phyloP scores from a whole-genome alignment of 2,329 filamentous ascomycete species.

The Blastomyces gilchristii region DNA sequence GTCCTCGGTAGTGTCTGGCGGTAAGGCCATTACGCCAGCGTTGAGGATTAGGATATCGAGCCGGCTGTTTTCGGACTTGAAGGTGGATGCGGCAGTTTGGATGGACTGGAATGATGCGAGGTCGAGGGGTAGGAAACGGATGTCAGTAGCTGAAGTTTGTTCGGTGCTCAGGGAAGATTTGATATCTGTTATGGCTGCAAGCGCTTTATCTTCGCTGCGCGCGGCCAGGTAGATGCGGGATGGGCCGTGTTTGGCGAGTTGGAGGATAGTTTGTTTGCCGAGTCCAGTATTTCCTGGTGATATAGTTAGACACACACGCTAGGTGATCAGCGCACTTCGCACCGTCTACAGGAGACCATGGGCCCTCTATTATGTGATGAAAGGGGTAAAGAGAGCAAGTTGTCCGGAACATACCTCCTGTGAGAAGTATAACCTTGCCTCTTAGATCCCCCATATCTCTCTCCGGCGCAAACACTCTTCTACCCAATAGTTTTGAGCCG shows the following conservation, averaged over 20 bases:
- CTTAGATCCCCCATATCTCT: slow-evolving; percentile 38
- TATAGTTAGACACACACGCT: background rate
- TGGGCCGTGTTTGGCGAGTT: slow-evolving; percentile 43
- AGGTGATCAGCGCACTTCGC: background rate
- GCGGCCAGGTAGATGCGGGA: slow-evolving; percentile 47
- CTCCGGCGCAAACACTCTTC: slow-evolving; percentile 30
- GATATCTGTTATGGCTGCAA: slow-evolving; percentile 36
- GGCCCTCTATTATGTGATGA: background rate
- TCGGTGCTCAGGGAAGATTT: slow-evolving; percentile 22
- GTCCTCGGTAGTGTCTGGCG: slow-evolving; percentile 29
- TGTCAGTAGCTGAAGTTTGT: slow-evolving; percentile 23
- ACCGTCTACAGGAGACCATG: background rate
- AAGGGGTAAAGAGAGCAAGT: background rate
- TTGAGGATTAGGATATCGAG: slow-evolving; percentile 40
- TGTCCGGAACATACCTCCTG: slow-evolving; percentile 34
- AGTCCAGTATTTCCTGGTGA: slow-evolving; percentile 36
- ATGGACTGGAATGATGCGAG: slow-evolving; percentile 43
- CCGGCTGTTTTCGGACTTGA: slow-evolving; percentile 32
- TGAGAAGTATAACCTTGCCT: slow-evolving; percentile 43
- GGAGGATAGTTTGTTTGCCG: slow-evolving; percentile 38
- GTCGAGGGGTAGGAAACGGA: slow-evolving; percentile 41
- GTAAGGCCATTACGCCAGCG: slow-evolving; percentile 38
- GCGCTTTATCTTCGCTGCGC: slow-evolving; percentile 36
- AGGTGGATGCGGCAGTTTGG: slow-evolving; percentile 34
- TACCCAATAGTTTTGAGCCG: slow-evolving; percentile 4